A percentile compares a stretch with the other conserved stretches of the same genome.
Conservation (phyloP, 2,329 filamentous ascomycete genomes). For the Xylariales sp. region DNA sequence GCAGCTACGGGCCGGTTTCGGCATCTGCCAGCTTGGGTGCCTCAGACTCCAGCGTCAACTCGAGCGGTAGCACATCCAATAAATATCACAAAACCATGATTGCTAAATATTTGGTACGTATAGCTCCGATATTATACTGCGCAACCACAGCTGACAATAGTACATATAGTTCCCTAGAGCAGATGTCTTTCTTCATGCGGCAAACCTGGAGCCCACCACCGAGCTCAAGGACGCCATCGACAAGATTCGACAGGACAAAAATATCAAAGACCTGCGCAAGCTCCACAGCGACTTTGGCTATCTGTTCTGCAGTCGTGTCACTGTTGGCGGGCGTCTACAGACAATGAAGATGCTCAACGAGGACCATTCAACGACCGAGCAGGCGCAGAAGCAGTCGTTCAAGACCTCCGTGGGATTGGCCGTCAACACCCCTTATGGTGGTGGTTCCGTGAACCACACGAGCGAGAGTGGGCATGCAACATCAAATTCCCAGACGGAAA, state of each 20-base stretch:
- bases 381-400: not conserved
- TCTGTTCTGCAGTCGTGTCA: not conserved
- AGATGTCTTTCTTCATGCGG: not conserved
- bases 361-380: not conserved
- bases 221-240: not conserved
- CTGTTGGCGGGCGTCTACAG: not conserved
- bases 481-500: not conserved
- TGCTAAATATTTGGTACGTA: not conserved
- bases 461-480: not conserved
- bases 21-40: no score
- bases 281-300: not conserved
- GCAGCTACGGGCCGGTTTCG: no score
- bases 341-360: not conserved
- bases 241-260: not conserved
- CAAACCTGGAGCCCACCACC: not conserved
- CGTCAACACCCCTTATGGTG: not conserved
- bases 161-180: not conserved
- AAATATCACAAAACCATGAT: not conserved
- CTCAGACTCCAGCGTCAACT: no score
- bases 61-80: not conserved
- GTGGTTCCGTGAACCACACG: not conserved
- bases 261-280: not conserved
- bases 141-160: no score
- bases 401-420: not conserved
- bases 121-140: no score